phyloP scores from a whole-genome alignment of 306 rosid genomes.

The Inga oerstediana region DNA sequence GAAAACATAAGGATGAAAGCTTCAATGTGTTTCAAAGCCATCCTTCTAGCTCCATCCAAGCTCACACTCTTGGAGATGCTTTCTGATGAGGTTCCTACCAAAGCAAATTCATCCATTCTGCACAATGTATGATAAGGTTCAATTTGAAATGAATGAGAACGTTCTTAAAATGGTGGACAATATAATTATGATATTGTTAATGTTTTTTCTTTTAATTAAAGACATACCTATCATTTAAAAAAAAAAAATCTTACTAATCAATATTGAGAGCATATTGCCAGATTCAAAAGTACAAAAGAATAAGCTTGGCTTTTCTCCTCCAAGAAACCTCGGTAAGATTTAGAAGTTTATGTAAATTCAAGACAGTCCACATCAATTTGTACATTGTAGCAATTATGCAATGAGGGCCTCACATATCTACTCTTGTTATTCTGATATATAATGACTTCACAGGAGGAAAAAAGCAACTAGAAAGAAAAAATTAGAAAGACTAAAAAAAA shows the following conservation, averaged over 20 bases:
- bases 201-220: background rate
- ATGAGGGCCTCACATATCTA: background rate
- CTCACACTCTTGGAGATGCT: conserved; percentile 79
- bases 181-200: background rate
- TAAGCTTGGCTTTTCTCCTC: background rate
- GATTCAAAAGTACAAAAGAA: background rate
- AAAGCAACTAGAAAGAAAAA: background rate
- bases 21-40: conserved; percentile 95
- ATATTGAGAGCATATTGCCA: conserved; percentile 1
- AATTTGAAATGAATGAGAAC: conserved; percentile 10
- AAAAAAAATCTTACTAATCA: background rate
- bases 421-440: background rate
- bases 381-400: background rate
- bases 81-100: conserved; percentile 75
- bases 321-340: background rate
- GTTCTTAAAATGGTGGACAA: background rate
- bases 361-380: background rate
- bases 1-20: conserved; percentile 84
- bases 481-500: background rate
- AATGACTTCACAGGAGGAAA: background rate
- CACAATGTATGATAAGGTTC: conserved; percentile 37
- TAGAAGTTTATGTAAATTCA: background rate
- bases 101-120: conserved; percentile 97
- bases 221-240: background rate
- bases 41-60: conserved; percentile 92